phyloP scores from a whole-genome alignment of 352 stramenopile species.

The Phytophthora lateralis region DNA sequence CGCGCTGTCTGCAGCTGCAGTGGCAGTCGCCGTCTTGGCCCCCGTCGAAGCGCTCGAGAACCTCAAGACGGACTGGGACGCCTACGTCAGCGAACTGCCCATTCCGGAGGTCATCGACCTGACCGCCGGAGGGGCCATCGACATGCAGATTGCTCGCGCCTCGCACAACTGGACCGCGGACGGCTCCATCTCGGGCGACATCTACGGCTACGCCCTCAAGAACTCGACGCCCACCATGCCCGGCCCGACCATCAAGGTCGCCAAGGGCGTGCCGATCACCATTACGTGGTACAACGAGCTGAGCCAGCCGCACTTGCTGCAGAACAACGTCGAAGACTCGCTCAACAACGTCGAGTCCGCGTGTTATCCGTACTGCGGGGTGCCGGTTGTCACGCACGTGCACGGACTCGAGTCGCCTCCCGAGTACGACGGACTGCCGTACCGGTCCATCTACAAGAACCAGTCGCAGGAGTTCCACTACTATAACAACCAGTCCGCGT shows the following conservation, averaged over 20 bases:
- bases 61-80: conserved; percentile 52
- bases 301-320: conserved; percentile 40
- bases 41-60: conserved; percentile 27
- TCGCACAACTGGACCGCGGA: conserved; percentile 46
- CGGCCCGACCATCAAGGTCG: conserved; percentile 45
- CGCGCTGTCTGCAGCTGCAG: conserved; percentile 16
- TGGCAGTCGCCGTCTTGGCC: conserved; percentile 18
- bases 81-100: conserved; percentile 42
- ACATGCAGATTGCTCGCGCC: conserved; percentile 49
- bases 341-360: conserved; percentile 40
- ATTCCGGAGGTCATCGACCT: conserved; percentile 56
- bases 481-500: conserved; percentile 64
- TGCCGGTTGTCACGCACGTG: conserved; percentile 58
- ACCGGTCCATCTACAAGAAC: conserved; percentile 61
- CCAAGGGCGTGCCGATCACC: conserved; percentile 35
- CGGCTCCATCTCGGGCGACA: conserved; percentile 31
- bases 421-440: conserved; percentile 52
- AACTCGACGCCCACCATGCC: conserved; percentile 42
- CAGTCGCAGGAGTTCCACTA: conserved; percentile 52
- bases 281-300: conserved; percentile 58
- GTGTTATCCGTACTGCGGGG: conserved; percentile 64
- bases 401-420: conserved; percentile 57
- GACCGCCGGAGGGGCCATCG: conserved; percentile 34
- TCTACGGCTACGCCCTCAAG: conserved; percentile 49
- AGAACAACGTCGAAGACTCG: conserved; percentile 38